Base-by-base conservation (phyloP, 2,329 filamentous ascomycete species). In the Aspergillus alliaceus region DNA sequence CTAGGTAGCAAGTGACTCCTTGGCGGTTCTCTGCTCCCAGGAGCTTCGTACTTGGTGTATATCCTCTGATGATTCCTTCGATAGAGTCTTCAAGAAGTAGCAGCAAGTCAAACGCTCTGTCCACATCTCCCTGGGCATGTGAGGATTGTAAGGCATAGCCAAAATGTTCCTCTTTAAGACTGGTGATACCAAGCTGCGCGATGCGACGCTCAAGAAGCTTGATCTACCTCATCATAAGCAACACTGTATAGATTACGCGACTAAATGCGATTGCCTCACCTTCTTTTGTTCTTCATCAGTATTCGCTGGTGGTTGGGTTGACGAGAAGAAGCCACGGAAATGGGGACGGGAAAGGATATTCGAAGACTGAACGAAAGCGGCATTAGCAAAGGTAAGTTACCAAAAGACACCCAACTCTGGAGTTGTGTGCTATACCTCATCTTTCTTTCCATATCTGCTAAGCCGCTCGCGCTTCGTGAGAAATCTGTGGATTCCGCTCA, bases 1-100 rank as follows among this genome's bases (percentile, higher is more conserved):
- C 95, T 15, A 98, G 80, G 72, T 96, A 98, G 77, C 95, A 99
- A n/a, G 93, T 98, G 34, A 96, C 91, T 48, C 85, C 86, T 44
- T 88, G 83, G 48, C 92, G 83, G 69, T 99, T 99, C 66, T 91
- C 89, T 12, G 95, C 93, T 6, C 95, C 95, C 4, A 91, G 78
- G 79, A 98, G 86, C 56, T 84, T 83, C 7, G 89, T 82, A 53
- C 82, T 82, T 8, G 91, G 86, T 54, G 91, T 83, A 76, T 91
- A 96, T 15, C 86, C 84, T 60, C 86, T 82, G 62, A 98, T 84
- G 39, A 90, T 85, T 15, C 93, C 93, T 29, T 91, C 85, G 37
- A 91, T 87, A 0, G 93, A 90, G 65, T 93, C 87, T 67, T 93
- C 87, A 62, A 96, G 86, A 24, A 97, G 79, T 40, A 89, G 77